phyloP scores from a whole-genome alignment of 495 filamentous ascomycete species.

The Elasticomyces elasticus region DNA sequence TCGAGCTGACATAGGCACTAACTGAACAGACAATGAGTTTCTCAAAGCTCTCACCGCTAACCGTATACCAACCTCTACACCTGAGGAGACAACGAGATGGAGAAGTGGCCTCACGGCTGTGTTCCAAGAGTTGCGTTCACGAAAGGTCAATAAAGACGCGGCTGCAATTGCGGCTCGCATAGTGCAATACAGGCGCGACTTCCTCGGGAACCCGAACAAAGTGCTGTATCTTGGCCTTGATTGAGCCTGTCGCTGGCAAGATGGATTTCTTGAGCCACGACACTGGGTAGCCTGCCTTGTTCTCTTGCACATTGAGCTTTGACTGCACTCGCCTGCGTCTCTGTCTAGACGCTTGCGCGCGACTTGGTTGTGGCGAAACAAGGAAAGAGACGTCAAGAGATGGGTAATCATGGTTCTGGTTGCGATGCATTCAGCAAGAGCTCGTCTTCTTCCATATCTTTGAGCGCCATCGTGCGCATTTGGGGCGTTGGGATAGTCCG shows the following conservation, averaged over 20 bases:
- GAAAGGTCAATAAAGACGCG: conserved; percentile 64
- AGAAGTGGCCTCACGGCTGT: conserved; percentile 63
- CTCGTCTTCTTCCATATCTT: neutral
- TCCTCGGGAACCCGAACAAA: conserved; percentile 43
- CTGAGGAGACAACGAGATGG: conserved; percentile 62
- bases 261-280: no score
- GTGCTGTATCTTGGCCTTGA: conserved; percentile 23
- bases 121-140: conserved; percentile 62
- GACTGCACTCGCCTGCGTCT: no score
- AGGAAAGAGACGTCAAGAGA: neutral
- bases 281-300: no score
- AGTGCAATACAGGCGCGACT: conserved; percentile 66
- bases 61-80: conserved; percentile 53
- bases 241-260: no score
- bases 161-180: conserved; percentile 71
- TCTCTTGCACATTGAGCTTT: neutral
- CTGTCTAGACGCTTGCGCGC: no score
- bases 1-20: conserved; percentile 17
- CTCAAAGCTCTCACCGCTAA: conserved; percentile 15
- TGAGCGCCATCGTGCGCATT: neutral
- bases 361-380: neutral
- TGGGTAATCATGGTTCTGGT: no score
- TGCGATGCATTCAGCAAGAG: no score
- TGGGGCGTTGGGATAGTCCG: no score
- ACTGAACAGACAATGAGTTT: conserved; percentile 17